A percentile compares a stretch with the other conserved stretches of the same genome.
Conservation (phyloP, 225 moss, liverwort and hornwort species). For the Takakia lepidozioides region DNA sequence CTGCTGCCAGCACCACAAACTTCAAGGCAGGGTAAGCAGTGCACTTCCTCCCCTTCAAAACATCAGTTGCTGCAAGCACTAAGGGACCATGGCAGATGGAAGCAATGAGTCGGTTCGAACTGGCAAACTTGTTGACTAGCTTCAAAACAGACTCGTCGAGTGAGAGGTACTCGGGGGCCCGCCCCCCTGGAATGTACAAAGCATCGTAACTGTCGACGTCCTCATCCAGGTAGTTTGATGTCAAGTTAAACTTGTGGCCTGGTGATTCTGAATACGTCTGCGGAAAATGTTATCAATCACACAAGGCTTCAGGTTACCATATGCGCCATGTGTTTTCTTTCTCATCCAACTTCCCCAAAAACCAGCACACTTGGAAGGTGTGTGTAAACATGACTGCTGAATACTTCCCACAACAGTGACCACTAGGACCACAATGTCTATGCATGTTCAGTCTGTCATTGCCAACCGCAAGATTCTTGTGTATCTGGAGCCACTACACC, state of each 20-base stretch:
- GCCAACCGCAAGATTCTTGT: no score
- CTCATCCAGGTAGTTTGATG: constrained; percentile 53
- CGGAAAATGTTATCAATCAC: not conserved
- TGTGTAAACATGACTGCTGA: no score
- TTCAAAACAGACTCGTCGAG: constrained; percentile 53
- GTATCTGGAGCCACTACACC: no score
- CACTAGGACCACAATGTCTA: no score
- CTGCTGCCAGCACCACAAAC: constrained; percentile 80
- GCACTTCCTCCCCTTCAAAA: constrained; percentile 69
- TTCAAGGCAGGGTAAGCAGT: constrained; percentile 88
- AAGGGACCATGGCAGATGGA: constrained; percentile 93
- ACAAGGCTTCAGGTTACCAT: not conserved
- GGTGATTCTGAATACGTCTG: constrained; percentile 84
- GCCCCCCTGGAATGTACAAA: constrained; percentile 80
- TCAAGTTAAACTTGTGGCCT: constrained; percentile 82
- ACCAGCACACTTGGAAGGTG: no score
- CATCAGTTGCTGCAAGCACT: constrained; percentile 82
- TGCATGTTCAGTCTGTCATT: no score
- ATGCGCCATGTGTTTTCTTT: not conserved
- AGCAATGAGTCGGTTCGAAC: constrained; percentile 60
- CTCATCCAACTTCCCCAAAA: not conserved
- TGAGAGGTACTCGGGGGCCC: constrained; percentile 96
- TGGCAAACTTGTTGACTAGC: constrained; percentile 65
- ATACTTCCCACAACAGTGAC: no score
- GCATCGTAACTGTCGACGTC: constrained; percentile 63